Base-by-base conservation (phyloP, 768 basidiomycete genomes). In the Tubosaeta sp. region DNA sequence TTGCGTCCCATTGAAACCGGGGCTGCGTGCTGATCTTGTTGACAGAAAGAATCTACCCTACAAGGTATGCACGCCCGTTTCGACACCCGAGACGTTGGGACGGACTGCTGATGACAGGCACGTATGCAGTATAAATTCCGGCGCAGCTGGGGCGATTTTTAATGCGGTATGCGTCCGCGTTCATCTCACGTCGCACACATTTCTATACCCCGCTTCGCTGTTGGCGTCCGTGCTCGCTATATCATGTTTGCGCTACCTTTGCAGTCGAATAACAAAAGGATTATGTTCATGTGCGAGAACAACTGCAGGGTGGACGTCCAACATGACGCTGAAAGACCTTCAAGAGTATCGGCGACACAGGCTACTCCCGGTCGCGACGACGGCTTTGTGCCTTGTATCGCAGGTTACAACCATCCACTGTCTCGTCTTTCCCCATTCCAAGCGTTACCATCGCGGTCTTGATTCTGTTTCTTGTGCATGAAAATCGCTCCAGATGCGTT, bases 61-160 rank as follows among this genome's bases (percentile, higher is more conserved):
- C 81, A 93, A 93, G 86, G 90, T 92, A 33, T 12, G 32, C 32
- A 33, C 12, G 12, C 32, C 4, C 12, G 32, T 33, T 10, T 25
- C 7, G 56, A 43, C 32, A 50, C 43, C 46, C 44, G 53, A 41
- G 51, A 49, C 53, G 63, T 16, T 47, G 72, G 53, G 22, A 59
- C 50, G 47, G 68, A 68, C 70, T 60, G 61, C 78, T 88, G 60
- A 86, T 69, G 29, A 26, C 58, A 83, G 81, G 73, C 71, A 54
- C 80, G 79, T 41, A 76, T 87, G 71, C 82, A 92, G 90, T 92
- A 91, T 70, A 93, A 92, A 72, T 91, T 93, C 81, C 82, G 84
- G 47, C 81, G 88, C 52, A 89, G 74, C 59, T 93, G 90, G 89
- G 88, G 88, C 39, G 90, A 93, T 68, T 93, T 92, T 70, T 92